Conservation (phyloP, 805 yeast genomes). For the Nakazawaea wyomingensis region DNA sequence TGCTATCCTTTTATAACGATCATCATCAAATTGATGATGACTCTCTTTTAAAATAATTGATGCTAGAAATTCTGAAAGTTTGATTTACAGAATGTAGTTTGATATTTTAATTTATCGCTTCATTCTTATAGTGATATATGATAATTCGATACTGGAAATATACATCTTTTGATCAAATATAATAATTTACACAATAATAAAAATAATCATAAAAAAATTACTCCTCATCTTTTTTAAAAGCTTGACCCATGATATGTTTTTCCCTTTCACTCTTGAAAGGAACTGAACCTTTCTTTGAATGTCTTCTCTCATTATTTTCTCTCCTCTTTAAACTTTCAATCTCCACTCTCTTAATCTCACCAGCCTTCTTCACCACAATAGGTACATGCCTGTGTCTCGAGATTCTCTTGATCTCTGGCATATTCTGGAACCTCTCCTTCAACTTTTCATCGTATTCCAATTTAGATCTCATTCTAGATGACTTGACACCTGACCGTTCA, state of each 20-base stretch:
- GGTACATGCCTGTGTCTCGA: slow-evolving; percentile 93
- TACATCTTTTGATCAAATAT: too few relatives aligned
- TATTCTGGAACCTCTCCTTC: slow-evolving; percentile 86
- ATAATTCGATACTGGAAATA: too few relatives aligned
- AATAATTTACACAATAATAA: too few relatives aligned
- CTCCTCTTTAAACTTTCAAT: slow-evolving; percentile 67
- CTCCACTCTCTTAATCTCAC: slow-evolving; percentile 78
- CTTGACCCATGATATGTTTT: slow-evolving; percentile 82
- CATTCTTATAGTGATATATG: too few relatives aligned
- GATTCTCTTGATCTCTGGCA: slow-evolving; percentile 94
- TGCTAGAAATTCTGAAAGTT: too few relatives aligned
- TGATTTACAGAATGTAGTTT: too few relatives aligned
- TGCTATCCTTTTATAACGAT: too few relatives aligned
- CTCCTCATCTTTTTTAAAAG: slow-evolving; percentile 42
- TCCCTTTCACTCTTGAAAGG: slow-evolving; percentile 69
- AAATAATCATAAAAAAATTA: slow-evolving; percentile 9
- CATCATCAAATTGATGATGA: too few relatives aligned
- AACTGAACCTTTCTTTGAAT: slow-evolving; percentile 58
- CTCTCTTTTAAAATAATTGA: too few relatives aligned
- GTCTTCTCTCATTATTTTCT: slow-evolving; percentile 78
- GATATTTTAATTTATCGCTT: too few relatives aligned
- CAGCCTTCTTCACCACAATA: slow-evolving; percentile 77
- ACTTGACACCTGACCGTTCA: slow-evolving; percentile 77
- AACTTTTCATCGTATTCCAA: slow-evolving; percentile 88
- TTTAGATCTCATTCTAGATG: slow-evolving; percentile 73